phyloP scores from a whole-genome alignment of 2,329 filamentous ascomycete species.

The Penicillium sp. region DNA sequence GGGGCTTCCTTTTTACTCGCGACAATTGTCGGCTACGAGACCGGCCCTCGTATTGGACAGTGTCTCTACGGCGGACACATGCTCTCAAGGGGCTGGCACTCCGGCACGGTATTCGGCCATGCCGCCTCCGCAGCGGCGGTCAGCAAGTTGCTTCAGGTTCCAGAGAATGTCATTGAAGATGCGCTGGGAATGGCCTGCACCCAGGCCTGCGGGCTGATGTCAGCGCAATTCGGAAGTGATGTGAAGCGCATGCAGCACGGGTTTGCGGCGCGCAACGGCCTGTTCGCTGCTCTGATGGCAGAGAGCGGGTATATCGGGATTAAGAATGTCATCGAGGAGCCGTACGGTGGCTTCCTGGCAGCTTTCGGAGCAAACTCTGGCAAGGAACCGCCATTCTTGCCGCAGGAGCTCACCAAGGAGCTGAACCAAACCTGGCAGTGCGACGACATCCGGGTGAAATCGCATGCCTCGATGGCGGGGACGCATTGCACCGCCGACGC shows the following conservation, averaged over 20 bases:
- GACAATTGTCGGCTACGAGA: slow-evolving; percentile 42
- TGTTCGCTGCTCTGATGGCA: slow-evolving; percentile 42
- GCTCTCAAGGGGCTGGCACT: slow-evolving; percentile 43
- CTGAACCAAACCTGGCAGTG: slow-evolving; percentile 41
- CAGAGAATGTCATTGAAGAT: slow-evolving; percentile 30
- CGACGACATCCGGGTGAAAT: slow-evolving; percentile 37
- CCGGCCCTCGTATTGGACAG: slow-evolving; percentile 39
- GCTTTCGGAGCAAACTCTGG: slow-evolving; percentile 37
- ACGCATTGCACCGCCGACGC: slow-evolving; percentile 15
- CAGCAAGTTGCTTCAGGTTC: slow-evolving; percentile 34
- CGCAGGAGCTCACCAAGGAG: slow-evolving; percentile 29
- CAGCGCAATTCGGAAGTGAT: slow-evolving; percentile 45
- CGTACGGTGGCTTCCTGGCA: slow-evolving; percentile 45
- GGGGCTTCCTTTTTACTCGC: slow-evolving; percentile 37
- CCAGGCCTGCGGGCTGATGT: slow-evolving; percentile 43
- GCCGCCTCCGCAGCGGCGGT: slow-evolving; percentile 35
- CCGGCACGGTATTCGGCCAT: slow-evolving; percentile 41
- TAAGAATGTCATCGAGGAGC: slow-evolving; percentile 35
- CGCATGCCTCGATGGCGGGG: slow-evolving; percentile 4
- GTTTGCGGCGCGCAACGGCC: slow-evolving; percentile 46
- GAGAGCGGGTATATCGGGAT: slow-evolving; percentile 43
- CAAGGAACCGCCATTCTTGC: slow-evolving; percentile 26
- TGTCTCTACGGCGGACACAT: slow-evolving; percentile 41
- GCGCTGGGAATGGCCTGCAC: slow-evolving; percentile 44
- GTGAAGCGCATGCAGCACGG: slow-evolving; percentile 49